Conservation (phyloP, 768 basidiomycete genomes). For the Pholiota conissans region DNA sequence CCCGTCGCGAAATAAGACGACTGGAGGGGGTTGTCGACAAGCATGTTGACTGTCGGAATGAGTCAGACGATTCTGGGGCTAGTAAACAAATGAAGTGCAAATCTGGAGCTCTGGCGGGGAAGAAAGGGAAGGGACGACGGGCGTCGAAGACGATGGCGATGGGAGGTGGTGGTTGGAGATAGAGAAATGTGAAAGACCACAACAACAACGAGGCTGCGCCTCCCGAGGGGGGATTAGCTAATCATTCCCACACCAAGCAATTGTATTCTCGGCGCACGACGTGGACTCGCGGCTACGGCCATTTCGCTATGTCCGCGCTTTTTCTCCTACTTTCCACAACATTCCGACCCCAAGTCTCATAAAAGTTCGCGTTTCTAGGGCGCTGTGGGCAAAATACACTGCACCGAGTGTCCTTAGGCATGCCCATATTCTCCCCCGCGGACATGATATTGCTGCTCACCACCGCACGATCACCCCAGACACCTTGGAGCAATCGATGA, state of each 20-base stretch:
- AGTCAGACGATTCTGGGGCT: conserved; percentile 1
- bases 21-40: conserved; percentile 23
- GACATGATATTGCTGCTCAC: not conserved
- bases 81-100: not conserved
- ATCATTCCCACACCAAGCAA: conserved; percentile 9
- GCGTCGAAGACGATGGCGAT: not conserved
- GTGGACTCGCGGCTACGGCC: conserved; percentile 5
- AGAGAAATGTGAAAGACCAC: conserved; percentile 2
- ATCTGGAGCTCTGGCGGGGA: not conserved
- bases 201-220: conserved; percentile 8
- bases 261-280: not conserved
- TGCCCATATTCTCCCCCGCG: not conserved
- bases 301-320: not conserved
- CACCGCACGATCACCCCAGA: not conserved
- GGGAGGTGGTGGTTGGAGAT: conserved; percentile 7
- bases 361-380: not conserved
- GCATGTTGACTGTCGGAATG: conserved; percentile 14
- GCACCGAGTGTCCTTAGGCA: not conserved
- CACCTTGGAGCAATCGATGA: not conserved
- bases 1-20: conserved; percentile 19
- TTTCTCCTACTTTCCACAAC: conserved; percentile 1
- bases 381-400: not conserved
- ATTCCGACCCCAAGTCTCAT: conserved; percentile 1
- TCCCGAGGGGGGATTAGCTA: conserved; percentile 6
- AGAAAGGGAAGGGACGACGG: not conserved